Percentiles rank a stretch among this genome's conserved stretches.
Conservation (phyloP, 2,329 filamentous ascomycete genomes). For the Capronia coronata region DNA sequence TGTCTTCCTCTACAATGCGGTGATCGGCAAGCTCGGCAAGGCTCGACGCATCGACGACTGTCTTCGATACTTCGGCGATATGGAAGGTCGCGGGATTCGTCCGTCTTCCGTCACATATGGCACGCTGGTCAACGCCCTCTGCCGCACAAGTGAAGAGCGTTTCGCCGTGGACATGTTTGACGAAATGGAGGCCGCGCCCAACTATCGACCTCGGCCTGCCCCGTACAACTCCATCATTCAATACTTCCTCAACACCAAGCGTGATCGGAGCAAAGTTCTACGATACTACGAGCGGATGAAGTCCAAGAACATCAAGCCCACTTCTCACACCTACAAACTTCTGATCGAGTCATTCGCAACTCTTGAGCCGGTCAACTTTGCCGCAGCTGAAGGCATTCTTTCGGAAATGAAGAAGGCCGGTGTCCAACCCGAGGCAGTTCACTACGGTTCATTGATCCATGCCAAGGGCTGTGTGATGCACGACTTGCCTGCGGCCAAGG, state of each 20-base stretch:
- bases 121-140: slow-evolving; percentile 94
- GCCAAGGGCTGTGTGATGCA: slow-evolving; percentile 91
- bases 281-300: slow-evolving; percentile 94
- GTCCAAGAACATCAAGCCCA: slow-evolving; percentile 76
- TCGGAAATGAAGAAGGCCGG: slow-evolving; percentile 68
- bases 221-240: slow-evolving; percentile 99
- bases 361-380: slow-evolving; percentile 84
- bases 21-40: slow-evolving; percentile 97
- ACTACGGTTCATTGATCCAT: slow-evolving; percentile 93
- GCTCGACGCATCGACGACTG: slow-evolving; percentile 97
- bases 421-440: slow-evolving; percentile 77
- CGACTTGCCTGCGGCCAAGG: slow-evolving; percentile 75
- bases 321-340: slow-evolving; percentile 94
- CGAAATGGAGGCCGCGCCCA: slow-evolving; percentile 97
- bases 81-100: slow-evolving; percentile 86
- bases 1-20: slow-evolving; percentile 94
- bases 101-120: slow-evolving; percentile 97
- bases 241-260: slow-evolving; percentile 96
- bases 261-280: slow-evolving; percentile 87
- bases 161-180: slow-evolving; percentile 97
- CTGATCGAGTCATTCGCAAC: slow-evolving; percentile 93
- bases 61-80: slow-evolving; percentile 95
- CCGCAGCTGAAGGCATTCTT: slow-evolving; percentile 75
- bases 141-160: slow-evolving; percentile 93
- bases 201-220: slow-evolving; percentile 95